A percentile compares a stretch with the other conserved stretches of the same genome.
Evolutionary conservation across 1,139 yeast species (phyloP).

Genomic region (Protomyces gravidus): DNA sequence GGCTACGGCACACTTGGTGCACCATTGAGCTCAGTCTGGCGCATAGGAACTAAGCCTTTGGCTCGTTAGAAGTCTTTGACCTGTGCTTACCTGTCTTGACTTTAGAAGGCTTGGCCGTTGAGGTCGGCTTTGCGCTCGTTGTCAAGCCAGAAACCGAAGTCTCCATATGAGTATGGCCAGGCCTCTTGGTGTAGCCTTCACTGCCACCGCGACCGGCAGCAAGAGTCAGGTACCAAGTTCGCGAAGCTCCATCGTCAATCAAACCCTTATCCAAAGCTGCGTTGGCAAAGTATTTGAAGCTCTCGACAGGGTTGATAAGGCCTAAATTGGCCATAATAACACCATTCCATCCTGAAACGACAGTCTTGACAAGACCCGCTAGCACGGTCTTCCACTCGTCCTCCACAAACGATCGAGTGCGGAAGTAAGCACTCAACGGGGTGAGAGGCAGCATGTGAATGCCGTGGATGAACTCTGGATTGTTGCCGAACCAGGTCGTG

Average conservation of each 20-base stretch:
- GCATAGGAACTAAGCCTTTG: no score
- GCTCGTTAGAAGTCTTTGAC: no score
- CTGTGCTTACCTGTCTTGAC: background rate
- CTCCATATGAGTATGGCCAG: no score
- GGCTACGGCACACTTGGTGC: no score
- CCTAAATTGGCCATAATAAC: conserved; percentile 5
- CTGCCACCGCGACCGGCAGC: conserved; percentile 50
- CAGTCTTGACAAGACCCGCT: conserved; percentile 34
- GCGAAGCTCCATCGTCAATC: conserved; percentile 83
- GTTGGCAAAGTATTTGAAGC: conserved; percentile 66
- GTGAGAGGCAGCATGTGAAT: conserved; percentile 50
- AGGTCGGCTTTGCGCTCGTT: background rate
- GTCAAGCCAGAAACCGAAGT: no score
- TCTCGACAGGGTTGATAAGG: conserved; percentile 46
- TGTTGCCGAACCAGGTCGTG: conserved; percentile 81
- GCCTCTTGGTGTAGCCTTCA: background rate
- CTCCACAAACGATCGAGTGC: background rate
- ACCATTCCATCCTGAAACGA: conserved; percentile 14
- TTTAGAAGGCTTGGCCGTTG: background rate
- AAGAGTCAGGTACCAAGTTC: conserved; percentile 84
- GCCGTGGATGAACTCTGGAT: conserved; percentile 81
- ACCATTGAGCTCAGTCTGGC: no score
- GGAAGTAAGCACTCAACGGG: conserved; percentile 15
- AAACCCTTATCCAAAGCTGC: conserved; percentile 47
- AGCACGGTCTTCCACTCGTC: conserved; percentile 1